These are phyloP conservation scores for Ambrosia trifida DNA, from an alignment of 129 eudicot genomes.

Conservation along the genomic window DNA sequence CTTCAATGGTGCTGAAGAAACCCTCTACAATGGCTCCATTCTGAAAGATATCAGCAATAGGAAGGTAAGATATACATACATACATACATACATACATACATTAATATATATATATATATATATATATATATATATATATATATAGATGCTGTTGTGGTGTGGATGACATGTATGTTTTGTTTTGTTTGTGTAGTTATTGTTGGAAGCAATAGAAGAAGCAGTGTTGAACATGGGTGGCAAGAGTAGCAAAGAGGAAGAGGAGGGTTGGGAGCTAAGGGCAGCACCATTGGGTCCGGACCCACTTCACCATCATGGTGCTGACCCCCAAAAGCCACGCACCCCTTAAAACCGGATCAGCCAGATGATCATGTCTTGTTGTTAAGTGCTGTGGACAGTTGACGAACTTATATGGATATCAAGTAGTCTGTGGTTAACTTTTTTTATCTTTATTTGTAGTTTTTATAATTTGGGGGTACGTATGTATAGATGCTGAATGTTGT, in stretches of 20 bases:
- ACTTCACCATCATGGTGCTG: constrained; percentile 46
- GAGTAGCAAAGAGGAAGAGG: not conserved
- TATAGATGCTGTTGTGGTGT: not conserved
- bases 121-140: not conserved
- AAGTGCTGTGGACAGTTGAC: constrained; percentile 19
- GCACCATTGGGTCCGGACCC: constrained; percentile 50
- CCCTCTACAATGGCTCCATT: constrained; percentile 15
- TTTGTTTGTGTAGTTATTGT: constrained; percentile 29
- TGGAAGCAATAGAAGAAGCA: constrained; percentile 29
- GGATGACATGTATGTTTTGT: not conserved
- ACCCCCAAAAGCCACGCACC: constrained; percentile 37
- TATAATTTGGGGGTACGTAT: not conserved
- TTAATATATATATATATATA: not conserved
- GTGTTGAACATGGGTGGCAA: constrained; percentile 14
- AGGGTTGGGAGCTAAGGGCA: constrained; percentile 43
- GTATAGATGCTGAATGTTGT: not conserved
- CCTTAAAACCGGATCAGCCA: constrained; percentile 22
- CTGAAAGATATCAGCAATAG: constrained; percentile 26
- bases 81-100: not conserved
- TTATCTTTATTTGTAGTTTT: not conserved
- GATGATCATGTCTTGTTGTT: not conserved
- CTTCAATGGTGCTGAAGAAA: constrained; percentile 21
- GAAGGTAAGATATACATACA: constrained; percentile 21
- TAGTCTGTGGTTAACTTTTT: constrained; percentile 21
- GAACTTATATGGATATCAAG: not conserved